Conservation (phyloP, 345 rosid genomes). For the Schrenkiella parvula region DNA sequence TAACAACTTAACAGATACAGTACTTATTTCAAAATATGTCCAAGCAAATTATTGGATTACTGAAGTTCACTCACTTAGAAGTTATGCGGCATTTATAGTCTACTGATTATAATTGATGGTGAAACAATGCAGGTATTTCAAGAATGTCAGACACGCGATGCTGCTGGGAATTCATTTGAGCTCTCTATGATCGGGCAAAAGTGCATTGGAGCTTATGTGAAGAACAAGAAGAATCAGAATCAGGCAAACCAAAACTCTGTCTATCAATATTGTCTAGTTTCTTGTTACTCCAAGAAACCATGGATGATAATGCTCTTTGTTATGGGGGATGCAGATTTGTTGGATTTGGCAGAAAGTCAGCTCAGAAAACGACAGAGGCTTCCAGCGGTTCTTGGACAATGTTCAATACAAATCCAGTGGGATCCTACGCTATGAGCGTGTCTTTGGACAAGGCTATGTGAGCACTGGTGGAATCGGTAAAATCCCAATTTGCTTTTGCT, state of each 20-base stretch:
- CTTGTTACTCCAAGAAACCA: neutral
- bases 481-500: neutral
- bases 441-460: slow-evolving; percentile 90
- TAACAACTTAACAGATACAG: too few relatives aligned
- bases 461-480: slow-evolving; percentile 97
- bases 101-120: neutral
- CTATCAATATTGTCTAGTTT: neutral
- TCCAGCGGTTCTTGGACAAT: slow-evolving; percentile 94
- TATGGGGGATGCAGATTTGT: slow-evolving; percentile 65
- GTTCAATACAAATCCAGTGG: slow-evolving; percentile 84
- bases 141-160: slow-evolving; percentile 57
- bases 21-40: too few relatives aligned
- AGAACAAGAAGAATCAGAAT: slow-evolving; percentile 89
- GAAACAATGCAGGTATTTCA: slow-evolving; percentile 59
- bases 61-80: neutral
- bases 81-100: neutral
- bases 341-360: slow-evolving; percentile 89
- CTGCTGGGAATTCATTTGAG: slow-evolving; percentile 66
- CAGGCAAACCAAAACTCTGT: slow-evolving; percentile 52
- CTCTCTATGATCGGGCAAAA: slow-evolving; percentile 80
- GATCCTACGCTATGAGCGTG: slow-evolving; percentile 88
- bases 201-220: slow-evolving; percentile 98
- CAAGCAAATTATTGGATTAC: neutral
- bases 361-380: slow-evolving; percentile 74
- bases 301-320: neutral